Percentiles rank a stretch among this genome's conserved stretches.
These are phyloP conservation scores for Lactuca sativa DNA, from an alignment of 129 eudicot species.

Conservation along the genomic window DNA sequence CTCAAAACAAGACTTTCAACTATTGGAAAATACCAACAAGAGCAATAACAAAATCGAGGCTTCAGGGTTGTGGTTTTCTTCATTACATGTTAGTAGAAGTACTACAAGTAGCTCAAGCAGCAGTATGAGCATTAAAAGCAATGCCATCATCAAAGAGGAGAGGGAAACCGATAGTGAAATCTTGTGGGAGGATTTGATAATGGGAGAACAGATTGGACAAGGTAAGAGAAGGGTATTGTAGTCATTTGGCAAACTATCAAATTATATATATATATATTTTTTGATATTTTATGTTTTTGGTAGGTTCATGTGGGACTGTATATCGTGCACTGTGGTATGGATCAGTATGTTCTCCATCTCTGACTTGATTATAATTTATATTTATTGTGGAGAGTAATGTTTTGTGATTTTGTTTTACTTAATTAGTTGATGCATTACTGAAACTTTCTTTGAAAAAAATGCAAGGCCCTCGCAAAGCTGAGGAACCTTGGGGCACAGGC, in stretches of 20 bases:
- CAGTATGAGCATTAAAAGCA: conserved; percentile 33
- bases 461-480: too few relatives aligned
- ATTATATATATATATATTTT: neutral
- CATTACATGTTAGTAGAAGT: conserved; percentile 44
- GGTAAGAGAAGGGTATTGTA: conserved; percentile 42
- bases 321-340: conserved; percentile 87
- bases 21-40: conserved; percentile 27
- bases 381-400: too few relatives aligned
- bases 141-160: conserved; percentile 57
- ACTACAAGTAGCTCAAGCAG: conserved; percentile 62
- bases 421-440: too few relatives aligned
- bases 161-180: conserved; percentile 57
- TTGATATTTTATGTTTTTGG: conserved; percentile 5
- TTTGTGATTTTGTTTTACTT: too few relatives aligned
- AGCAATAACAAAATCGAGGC: conserved; percentile 36
- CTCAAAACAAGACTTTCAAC: conserved; percentile 41
- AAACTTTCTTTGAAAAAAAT: too few relatives aligned
- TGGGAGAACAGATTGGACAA: conserved; percentile 85
- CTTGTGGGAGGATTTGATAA: conserved; percentile 79
- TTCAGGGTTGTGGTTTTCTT: conserved; percentile 59
- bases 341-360: conserved; percentile 71
- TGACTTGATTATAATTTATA: neutral
- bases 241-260: neutral
- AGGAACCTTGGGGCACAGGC: too few relatives aligned
- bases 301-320: conserved; percentile 91